A percentile compares a stretch with the other conserved stretches of the same genome.
Conservation (phyloP, 768 basidiomycete species). For the Asterophora lycoperdoides region DNA sequence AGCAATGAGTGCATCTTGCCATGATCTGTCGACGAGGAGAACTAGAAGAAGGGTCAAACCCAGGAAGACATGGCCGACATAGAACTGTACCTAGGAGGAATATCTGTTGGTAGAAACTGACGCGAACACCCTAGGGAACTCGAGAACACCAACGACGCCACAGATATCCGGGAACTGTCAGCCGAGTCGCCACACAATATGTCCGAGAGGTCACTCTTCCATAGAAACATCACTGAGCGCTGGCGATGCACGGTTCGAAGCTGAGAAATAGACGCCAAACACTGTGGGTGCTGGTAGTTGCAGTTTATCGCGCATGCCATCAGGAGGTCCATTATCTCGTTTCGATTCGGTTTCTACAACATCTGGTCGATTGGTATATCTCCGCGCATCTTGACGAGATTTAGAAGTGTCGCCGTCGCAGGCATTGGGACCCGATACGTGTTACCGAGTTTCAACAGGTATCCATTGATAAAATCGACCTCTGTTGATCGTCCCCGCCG, state of each 20-base stretch:
- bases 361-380: slow-evolving; percentile 52
- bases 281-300: neutral
- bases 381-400: slow-evolving; percentile 57
- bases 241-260: neutral
- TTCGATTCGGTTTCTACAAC: slow-evolving; percentile 17
- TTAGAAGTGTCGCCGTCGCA: slow-evolving; percentile 47
- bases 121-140: slow-evolving; percentile 27
- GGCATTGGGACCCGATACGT: slow-evolving; percentile 56
- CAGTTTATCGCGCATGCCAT: neutral
- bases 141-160: slow-evolving; percentile 22
- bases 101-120: slow-evolving; percentile 28
- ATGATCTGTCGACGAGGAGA: slow-evolving; percentile 38
- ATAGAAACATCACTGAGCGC: neutral
- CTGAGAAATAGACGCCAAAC: neutral
- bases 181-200: slow-evolving; percentile 16
- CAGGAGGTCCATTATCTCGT: neutral
- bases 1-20: slow-evolving; percentile 35
- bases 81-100: slow-evolving; percentile 20
- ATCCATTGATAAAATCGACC: slow-evolving; percentile 80
- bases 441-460: slow-evolving; percentile 60
- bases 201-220: slow-evolving; percentile 8
- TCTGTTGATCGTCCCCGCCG: slow-evolving; percentile 62
- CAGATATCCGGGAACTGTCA: slow-evolving; percentile 30
- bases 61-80: neutral
- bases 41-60: slow-evolving; percentile 19